phyloP scores from a whole-genome alignment of 2,329 filamentous ascomycete genomes.

The Aspergillus texensis region DNA sequence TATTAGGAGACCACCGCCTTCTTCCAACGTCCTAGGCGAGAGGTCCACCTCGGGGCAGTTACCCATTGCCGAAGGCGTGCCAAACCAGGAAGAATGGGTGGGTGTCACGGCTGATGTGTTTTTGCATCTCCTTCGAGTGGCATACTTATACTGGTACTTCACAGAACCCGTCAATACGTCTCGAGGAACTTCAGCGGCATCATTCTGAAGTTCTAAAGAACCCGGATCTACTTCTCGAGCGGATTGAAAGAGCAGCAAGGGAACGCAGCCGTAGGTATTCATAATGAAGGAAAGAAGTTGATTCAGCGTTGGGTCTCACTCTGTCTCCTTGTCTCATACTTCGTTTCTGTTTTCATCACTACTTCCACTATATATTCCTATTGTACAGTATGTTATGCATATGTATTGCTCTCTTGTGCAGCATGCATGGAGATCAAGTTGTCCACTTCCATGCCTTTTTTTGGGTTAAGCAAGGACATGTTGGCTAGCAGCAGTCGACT shows the following conservation, averaged over 20 bases:
- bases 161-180: conserved; percentile 70
- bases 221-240: conserved; percentile 27
- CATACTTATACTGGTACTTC: conserved; percentile 50
- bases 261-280: neutral
- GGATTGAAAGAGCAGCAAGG: conserved; percentile 14
- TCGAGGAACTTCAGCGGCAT: conserved; percentile 69
- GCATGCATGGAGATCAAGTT: conserved; percentile 1
- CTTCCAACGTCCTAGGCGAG: conserved; percentile 43
- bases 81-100: conserved; percentile 91
- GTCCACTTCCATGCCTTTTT: neutral
- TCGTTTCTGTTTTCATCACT: neutral
- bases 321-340: conserved; percentile 1
- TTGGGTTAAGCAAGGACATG: neutral
- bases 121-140: conserved; percentile 45
- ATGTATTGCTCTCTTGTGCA: conserved; percentile 1
- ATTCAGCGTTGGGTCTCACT: neutral
- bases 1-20: conserved; percentile 63
- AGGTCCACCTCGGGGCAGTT: conserved; percentile 51
- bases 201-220: conserved; percentile 65
- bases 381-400: conserved; percentile 7
- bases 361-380: neutral
- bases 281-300: conserved; percentile 5
- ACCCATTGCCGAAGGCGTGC: conserved; percentile 79
- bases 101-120: conserved; percentile 60
- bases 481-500: neutral